phyloP scores from a whole-genome alignment of 2,329 filamentous ascomycete genomes.

The Ophiosphaerella narmari region DNA sequence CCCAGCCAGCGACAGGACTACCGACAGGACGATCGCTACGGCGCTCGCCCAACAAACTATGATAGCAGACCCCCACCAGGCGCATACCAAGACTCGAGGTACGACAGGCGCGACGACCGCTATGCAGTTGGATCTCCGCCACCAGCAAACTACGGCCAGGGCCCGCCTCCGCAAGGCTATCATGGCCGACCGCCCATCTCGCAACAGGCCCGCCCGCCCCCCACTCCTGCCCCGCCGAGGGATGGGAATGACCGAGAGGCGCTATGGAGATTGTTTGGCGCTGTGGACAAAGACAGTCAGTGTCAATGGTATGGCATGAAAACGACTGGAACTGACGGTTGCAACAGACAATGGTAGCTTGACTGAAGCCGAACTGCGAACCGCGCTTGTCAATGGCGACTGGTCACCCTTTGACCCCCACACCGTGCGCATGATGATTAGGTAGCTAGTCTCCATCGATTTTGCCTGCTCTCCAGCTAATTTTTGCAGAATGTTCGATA shows the following conservation, averaged over 20 bases:
- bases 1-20: conserved; percentile 16
- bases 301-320: neutral
- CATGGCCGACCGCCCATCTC: conserved; percentile 66
- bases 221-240: conserved; percentile 56
- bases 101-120: conserved; percentile 23
- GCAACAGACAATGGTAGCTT: conserved; percentile 73
- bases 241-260: conserved; percentile 69
- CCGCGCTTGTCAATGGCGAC: conserved; percentile 94
- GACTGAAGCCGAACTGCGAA: conserved; percentile 82
- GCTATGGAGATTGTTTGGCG: conserved; percentile 82
- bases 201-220: conserved; percentile 48
- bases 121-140: conserved; percentile 53
- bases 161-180: conserved; percentile 64
- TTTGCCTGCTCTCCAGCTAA: neutral
- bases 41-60: conserved; percentile 31
- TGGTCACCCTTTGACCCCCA: conserved; percentile 92
- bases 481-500: conserved; percentile 81
- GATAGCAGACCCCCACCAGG: conserved; percentile 43
- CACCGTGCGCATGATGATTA: conserved; percentile 98
- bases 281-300: conserved; percentile 83
- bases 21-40: conserved; percentile 45
- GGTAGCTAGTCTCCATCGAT: conserved; percentile 16
- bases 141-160: conserved; percentile 57
- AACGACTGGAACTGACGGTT: conserved; percentile 6
- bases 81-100: conserved; percentile 46